phyloP scores from a whole-genome alignment of 257 asterid genomes.

The Solanum chilense region DNA sequence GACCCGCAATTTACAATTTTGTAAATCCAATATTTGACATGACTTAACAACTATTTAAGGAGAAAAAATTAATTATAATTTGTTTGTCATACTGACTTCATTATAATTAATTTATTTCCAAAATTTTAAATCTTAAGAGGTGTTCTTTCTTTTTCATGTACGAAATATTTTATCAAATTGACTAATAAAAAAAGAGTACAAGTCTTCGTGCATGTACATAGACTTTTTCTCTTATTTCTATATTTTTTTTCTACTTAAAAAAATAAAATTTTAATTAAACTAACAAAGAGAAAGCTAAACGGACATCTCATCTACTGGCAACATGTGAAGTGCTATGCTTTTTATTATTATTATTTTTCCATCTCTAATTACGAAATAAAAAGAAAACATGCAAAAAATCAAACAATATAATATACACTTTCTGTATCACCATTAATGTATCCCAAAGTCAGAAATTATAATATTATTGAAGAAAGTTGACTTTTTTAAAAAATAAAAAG shows the following conservation, averaged over 20 bases:
- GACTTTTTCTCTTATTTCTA: neutral
- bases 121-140: neutral
- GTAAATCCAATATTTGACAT: neutral
- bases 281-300: constrained; percentile 7
- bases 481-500: too few species aligned
- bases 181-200: neutral
- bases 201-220: neutral
- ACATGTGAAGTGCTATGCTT: constrained; percentile 13
- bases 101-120: neutral
- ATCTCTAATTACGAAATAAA: neutral
- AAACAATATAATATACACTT: neutral
- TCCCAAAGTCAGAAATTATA: constrained; percentile 12
- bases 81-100: neutral
- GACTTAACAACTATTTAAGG: neutral
- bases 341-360: neutral
- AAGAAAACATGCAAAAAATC: neutral
- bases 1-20: neutral
- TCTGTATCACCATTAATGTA: neutral
- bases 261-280: neutral
- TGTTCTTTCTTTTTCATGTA: neutral
- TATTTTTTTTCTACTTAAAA: neutral
- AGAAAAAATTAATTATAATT: neutral
- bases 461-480: neutral
- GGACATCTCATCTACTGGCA: constrained; percentile 18
- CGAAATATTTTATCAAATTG: neutral